phyloP scores from a whole-genome alignment of 805 yeast genomes.

The Dipodascus geniculatus region DNA sequence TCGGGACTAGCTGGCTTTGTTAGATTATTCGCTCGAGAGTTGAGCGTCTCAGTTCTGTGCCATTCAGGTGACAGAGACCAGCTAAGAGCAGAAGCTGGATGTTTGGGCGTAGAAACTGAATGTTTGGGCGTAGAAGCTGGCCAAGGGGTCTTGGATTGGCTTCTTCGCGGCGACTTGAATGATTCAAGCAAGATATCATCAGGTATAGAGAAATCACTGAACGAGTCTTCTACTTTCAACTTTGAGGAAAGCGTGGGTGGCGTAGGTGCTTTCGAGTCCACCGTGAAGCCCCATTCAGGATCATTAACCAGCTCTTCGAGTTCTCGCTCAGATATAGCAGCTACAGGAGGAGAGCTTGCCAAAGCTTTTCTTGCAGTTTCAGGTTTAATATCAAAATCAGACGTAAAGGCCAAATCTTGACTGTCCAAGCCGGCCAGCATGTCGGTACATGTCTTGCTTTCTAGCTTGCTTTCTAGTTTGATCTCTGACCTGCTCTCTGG shows the following conservation, averaged over 20 bases:
- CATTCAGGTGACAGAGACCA: conserved; percentile 15
- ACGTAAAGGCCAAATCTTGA: neutral
- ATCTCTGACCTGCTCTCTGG: no score
- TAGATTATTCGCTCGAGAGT: neutral
- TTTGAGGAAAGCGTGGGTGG: no score
- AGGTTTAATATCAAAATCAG: neutral
- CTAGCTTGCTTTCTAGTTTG: no score
- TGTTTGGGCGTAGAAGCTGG: neutral
- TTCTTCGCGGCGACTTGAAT: neutral
- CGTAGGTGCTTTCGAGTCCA: no score
- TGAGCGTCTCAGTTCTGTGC: conserved; percentile 10
- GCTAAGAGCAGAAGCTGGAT: neutral
- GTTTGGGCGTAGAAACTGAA: neutral
- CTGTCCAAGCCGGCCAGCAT: neutral
- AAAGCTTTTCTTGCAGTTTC: neutral
- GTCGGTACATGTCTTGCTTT: neutral
- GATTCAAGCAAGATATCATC: neutral
- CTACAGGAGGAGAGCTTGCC: neutral
- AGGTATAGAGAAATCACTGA: neutral
- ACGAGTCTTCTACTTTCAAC: neutral
- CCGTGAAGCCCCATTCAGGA: neutral
- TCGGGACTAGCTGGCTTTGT: neutral
- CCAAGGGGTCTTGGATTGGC: neutral
- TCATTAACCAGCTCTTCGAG: neutral
- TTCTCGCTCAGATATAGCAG: neutral